phyloP scores from a whole-genome alignment of 805 yeast species.

The Candida cerambycidarum region DNA sequence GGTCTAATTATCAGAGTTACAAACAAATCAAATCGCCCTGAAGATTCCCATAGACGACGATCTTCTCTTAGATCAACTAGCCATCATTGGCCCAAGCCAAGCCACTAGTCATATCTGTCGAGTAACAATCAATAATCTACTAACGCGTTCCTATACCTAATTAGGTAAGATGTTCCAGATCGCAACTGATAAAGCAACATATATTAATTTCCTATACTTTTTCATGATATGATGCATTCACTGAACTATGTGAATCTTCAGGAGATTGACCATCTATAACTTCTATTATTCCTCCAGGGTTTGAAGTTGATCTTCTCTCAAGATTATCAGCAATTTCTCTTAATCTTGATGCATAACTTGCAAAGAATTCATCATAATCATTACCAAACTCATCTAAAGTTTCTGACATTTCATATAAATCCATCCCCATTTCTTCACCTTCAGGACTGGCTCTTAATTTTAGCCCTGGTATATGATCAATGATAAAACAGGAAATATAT shows the following conservation, averaged over 20 bases:
- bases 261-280: conserved; percentile 19
- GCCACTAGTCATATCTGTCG: too few relatives aligned
- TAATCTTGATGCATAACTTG: conserved; percentile 19
- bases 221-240: conserved; percentile 10
- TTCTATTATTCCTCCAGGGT: conserved; percentile 14
- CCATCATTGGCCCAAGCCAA: too few relatives aligned
- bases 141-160: not conserved
- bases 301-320: conserved; percentile 9
- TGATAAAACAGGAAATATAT: conserved; percentile 41
- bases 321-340: conserved; percentile 19
- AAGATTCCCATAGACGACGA: too few relatives aligned
- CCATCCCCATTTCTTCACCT: conserved; percentile 54
- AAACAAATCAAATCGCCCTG: too few relatives aligned
- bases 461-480: conserved; percentile 53
- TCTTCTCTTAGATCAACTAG: too few relatives aligned
- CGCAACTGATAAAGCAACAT: not conserved
- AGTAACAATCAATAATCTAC: too few relatives aligned
- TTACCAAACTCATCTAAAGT: conserved; percentile 39
- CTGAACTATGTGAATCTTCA: conserved; percentile 14
- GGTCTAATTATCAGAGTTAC: too few relatives aligned
- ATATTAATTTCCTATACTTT: conserved; percentile 10
- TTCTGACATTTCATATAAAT: conserved; percentile 51
- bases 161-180: not conserved
- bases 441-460: conserved; percentile 45
- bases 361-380: conserved; percentile 29